These are phyloP conservation scores for Trichosporon coremiiforme DNA, from an alignment of 1,284 basidiomycete species.

Conservation along the genomic window DNA sequence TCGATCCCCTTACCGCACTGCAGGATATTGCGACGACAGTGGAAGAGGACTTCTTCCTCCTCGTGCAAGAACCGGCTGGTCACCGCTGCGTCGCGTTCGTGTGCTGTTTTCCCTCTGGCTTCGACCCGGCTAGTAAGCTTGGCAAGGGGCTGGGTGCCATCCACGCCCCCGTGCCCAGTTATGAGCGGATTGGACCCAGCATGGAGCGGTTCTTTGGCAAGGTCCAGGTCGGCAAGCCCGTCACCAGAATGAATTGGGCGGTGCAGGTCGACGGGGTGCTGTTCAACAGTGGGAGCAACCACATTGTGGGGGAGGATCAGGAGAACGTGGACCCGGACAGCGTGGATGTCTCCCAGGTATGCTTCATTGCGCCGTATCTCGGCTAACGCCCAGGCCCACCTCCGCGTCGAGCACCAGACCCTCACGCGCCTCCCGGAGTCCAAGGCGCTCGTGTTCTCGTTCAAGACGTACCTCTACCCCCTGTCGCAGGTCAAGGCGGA, in stretches of 20 bases:
- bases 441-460: conserved; percentile 26
- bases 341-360: conserved; percentile 13
- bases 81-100: conserved; percentile 29
- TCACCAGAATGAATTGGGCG: conserved; percentile 25
- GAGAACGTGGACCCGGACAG: neutral
- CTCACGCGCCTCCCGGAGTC: conserved; percentile 26
- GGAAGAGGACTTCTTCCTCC: conserved; percentile 31
- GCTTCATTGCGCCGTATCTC: too few relatives aligned
- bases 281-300: conserved; percentile 24
- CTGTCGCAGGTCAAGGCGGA: conserved; percentile 25
- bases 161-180: conserved; percentile 28
- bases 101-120: conserved; percentile 30
- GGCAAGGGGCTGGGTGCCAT: conserved; percentile 24
- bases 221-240: conserved; percentile 27
- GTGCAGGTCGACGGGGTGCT: conserved; percentile 27
- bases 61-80: conserved; percentile 7
- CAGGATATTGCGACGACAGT: conserved; percentile 25
- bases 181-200: conserved; percentile 27
- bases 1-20: conserved; percentile 14
- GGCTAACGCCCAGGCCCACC: conserved; percentile 15
- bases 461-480: conserved; percentile 30
- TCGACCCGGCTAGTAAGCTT: conserved; percentile 27
- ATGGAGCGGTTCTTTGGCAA: conserved; percentile 31
- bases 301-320: conserved; percentile 21
- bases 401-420: conserved; percentile 29